Evolutionary conservation across 2,329 filamentous ascomycete species (phyloP), one percentile per base, ranked within the genome.

Genomic region (Colletotrichum higginsianum): DNA sequence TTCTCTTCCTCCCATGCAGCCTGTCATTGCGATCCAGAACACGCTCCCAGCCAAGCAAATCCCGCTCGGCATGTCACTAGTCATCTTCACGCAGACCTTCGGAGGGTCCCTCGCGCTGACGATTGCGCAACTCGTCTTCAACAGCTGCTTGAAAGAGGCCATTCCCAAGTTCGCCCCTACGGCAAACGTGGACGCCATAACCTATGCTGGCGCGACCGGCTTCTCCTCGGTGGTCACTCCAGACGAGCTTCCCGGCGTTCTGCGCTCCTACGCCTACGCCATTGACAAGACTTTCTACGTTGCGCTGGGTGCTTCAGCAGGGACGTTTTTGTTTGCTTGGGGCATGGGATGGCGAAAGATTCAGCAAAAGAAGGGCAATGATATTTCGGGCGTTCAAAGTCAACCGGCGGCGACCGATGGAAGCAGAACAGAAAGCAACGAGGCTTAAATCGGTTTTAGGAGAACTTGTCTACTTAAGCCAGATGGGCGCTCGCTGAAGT

Each of bases 11-110:
- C 30, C 30, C 8, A 30, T 8, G 1, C n/a, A 65, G 62, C 50
- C 52, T 9, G 42, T 66, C 4, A 66, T 66, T 4, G 50, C 62
- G 7, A 66, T 66, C 35, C 62, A 66, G 26, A 66, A 66, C 0
- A 35, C 23, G 11, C 52, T 57, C 35, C 52, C 52, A 47, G 38
- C 62, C 11, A 26, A 57, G 40, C 38, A 66, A 47, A 46, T 66
- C 26, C 50, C 62, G 1, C 40, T 57, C 1, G 52, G 50, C 23
- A 56, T 56, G 2, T 56, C 62, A 4, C 50, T 65, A 12, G 38
- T 65, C 2, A 47, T 65, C 18, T 65, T 56, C 26, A 56, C 50
- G 4, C 50, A 65, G 40, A 57, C 38, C 2, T 44, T 65, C n/a
- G 53, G 62, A 15, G 50, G 38, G 62, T 46, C 62, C 16, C 40